Conservation (phyloP, 2,329 filamentous ascomycete genomes). For the Alternaria sp. region DNA sequence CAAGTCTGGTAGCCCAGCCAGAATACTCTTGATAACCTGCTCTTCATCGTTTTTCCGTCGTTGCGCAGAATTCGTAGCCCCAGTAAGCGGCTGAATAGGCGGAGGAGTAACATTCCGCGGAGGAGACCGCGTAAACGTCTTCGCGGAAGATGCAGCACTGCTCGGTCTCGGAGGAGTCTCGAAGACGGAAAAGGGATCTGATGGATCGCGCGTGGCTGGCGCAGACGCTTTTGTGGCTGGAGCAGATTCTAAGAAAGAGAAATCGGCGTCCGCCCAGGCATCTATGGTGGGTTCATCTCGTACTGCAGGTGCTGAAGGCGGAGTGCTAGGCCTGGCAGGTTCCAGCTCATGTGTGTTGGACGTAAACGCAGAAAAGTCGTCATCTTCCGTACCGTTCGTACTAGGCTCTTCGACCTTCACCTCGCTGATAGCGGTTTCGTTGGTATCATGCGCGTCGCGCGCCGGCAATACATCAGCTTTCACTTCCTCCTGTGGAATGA, state of each 20-base stretch:
- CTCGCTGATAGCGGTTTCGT: not conserved
- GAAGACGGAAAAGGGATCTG: slow-evolving; percentile 37
- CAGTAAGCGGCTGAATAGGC: slow-evolving; percentile 29
- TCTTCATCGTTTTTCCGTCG: slow-evolving; percentile 39
- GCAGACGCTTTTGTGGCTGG: not conserved
- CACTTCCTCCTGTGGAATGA: not conserved
- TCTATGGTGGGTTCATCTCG: slow-evolving; percentile 11
- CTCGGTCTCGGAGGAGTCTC: slow-evolving; percentile 20
- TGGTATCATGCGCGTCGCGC: not conserved
- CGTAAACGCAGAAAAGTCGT: slow-evolving; percentile 7
- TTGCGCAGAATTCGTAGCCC: slow-evolving; percentile 32
- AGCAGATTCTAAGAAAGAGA: slow-evolving; percentile 42
- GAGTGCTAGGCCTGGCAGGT: slow-evolving; percentile 10
- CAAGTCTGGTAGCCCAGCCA: slow-evolving; percentile 39
- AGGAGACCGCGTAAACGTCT: slow-evolving; percentile 27
- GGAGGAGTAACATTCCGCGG: slow-evolving; percentile 24
- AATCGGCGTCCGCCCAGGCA: slow-evolving; percentile 23
- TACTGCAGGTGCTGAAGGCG: not conserved
- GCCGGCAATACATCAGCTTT: not conserved
- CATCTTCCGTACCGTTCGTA: not conserved
- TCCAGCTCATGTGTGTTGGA: not conserved
- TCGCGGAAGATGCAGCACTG: slow-evolving; percentile 12
- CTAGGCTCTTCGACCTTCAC: not conserved
- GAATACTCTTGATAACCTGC: slow-evolving; percentile 30
- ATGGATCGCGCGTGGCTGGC: slow-evolving; percentile 8